Evolutionary conservation across 2,329 filamentous ascomycete genomes (phyloP).

Genomic region (Aureobasidium sp.): DNA sequence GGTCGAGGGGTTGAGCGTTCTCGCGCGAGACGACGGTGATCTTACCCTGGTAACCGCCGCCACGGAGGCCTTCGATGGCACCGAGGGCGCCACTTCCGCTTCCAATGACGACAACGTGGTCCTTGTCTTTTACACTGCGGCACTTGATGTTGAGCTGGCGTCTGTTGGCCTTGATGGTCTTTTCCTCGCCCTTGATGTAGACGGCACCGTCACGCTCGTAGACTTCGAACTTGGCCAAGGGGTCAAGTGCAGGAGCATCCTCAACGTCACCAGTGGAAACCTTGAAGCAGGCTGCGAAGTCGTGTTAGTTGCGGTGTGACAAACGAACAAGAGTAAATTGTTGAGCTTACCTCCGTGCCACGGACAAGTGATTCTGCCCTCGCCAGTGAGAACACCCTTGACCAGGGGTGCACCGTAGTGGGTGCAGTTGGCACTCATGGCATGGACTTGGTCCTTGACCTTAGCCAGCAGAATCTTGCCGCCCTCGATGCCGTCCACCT

Average conservation of each 20-base stretch:
- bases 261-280: constrained; percentile 85
- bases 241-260: constrained; percentile 82
- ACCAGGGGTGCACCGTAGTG: constrained; percentile 89
- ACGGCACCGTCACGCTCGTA: constrained; percentile 73
- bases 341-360: constrained; percentile 80
- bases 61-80: constrained; percentile 71
- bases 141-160: constrained; percentile 69
- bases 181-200: constrained; percentile 75
- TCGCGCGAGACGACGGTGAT: constrained; percentile 81
- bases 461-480: constrained; percentile 84
- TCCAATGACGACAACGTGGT: constrained; percentile 77
- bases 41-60: constrained; percentile 67
- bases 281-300: constrained; percentile 84
- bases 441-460: constrained; percentile 65
- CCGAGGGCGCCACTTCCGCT: constrained; percentile 80
- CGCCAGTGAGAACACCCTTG: constrained; percentile 73
- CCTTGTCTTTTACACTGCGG: constrained; percentile 39
- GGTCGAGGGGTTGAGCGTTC: constrained; percentile 71
- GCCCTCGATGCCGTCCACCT: constrained; percentile 80
- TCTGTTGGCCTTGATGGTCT: constrained; percentile 66
- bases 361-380: constrained; percentile 81
- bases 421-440: constrained; percentile 72
- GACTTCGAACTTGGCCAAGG: constrained; percentile 75
- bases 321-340: neutral
- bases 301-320: constrained; percentile 37